phyloP scores from a whole-genome alignment of 768 basidiomycete genomes.

The Boletus subparvulus region DNA sequence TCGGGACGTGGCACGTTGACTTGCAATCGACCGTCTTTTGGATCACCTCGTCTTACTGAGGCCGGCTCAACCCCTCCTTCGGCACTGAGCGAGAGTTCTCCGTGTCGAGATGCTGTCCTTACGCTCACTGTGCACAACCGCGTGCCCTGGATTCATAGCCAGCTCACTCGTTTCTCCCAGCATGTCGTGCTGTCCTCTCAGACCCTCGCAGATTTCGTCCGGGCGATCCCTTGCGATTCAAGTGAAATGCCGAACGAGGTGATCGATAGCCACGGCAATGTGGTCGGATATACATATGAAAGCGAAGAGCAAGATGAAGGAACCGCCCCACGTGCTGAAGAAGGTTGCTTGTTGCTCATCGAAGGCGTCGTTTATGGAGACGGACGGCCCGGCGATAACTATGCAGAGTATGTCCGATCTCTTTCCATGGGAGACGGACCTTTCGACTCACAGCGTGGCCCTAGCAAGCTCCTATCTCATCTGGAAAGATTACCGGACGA shows the following conservation, averaged over 20 bases:
- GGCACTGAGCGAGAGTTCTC: neutral
- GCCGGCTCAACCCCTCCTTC: neutral
- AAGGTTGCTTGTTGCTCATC: constrained; percentile 57
- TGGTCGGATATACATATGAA: constrained; percentile 34
- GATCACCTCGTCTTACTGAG: neutral
- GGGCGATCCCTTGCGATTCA: constrained; percentile 60
- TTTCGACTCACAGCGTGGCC: neutral
- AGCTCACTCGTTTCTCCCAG: constrained; percentile 61
- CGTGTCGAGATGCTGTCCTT: constrained; percentile 45
- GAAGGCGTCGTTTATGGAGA: constrained; percentile 62
- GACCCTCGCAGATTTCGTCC: constrained; percentile 62
- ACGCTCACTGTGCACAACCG: constrained; percentile 61
- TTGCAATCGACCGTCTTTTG: neutral
- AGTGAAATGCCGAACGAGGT: constrained; percentile 50
- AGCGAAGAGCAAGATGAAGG: constrained; percentile 7
- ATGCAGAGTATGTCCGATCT: constrained; percentile 48
- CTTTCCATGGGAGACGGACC: neutral
- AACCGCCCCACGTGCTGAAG: constrained; percentile 8
- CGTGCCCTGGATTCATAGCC: constrained; percentile 59
- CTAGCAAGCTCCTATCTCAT: constrained; percentile 49
- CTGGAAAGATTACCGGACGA: constrained; percentile 33
- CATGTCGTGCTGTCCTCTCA: constrained; percentile 72
- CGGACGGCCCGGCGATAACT: constrained; percentile 47
- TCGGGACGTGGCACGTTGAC: constrained; percentile 36
- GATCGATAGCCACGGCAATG: constrained; percentile 30